Evolutionary conservation across 192 early-diverging fungal species (phyloP), one percentile per base, ranked within the genome.

Genomic region (Gigaspora rosea): DNA sequence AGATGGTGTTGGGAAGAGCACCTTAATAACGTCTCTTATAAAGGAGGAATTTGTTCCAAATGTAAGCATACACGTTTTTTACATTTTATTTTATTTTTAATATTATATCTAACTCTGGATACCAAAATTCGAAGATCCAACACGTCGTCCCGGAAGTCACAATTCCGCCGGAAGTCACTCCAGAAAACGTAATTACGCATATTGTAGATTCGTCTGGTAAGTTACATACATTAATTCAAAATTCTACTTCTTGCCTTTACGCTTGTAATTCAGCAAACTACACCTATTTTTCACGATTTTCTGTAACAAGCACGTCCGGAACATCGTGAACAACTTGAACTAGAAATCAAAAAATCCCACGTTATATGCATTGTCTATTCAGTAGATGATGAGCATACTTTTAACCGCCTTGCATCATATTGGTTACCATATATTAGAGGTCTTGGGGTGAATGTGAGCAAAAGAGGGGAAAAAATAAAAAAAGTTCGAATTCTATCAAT

Each of bases 121-220:
- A 16, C 33, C 20, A 41, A 18, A 15, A 27, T 51, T 20, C n/a
- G 36, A 48, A 96, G 94, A 93, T 96, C 35, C 98, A 98, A 84
- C 93, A 96, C 78, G 94, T 98, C 20, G 94, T 99, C 70, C 96
- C 98, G n/a, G 98, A 99, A 81, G 96, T 99, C n/a, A 99, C 97
- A 15, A 99, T 99, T 76, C 98, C 98, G 56, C 95, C 98, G 48
- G 96, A 99, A 79, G 94, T 97, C 79, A 96, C 97, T 46, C 90
- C 95, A 1, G 98, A 98, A 74, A 94, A 95, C 73, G 96, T 96
- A 11, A 98, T 96, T 11, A 98, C 96, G 9, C 93, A 97, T 80
- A 98, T 99, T 71, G 94, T 98, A 58, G 98, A 99, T 83, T 95
- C 98, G 27, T 97, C 98, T 56, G 88, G 94, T 95, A 80, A 59